Base-by-base conservation (phyloP, 129 eudicot genomes). In the Rutidosis leptorrhynchoides region DNA sequence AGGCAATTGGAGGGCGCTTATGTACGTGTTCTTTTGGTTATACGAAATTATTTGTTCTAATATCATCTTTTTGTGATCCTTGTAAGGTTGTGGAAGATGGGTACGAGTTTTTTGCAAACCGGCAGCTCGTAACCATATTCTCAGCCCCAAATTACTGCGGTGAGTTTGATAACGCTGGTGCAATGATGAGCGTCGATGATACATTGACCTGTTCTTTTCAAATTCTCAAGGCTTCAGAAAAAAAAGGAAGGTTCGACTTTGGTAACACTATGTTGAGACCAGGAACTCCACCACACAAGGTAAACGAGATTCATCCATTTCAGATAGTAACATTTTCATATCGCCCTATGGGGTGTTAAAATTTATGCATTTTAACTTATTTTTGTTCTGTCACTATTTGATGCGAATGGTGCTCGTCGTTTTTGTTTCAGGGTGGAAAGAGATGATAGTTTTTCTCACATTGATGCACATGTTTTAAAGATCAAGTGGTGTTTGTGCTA, bases 141-240 rank as follows among this genome's bases (percentile, higher is more conserved):
- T 83, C 88, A 19, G 88, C 88, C 20, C 88, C 88, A 54, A 83
- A 83, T 73, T 83, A 83, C 78, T 83, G 88, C 24, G 88, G 88
- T 30, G 88, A 83, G 78, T 83, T 83, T 73, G 88, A 83, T 54
- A 83, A 83, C 69, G 84, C 84, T 42, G 89, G 89, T 55, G 89
- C 89, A 2, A 80, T 84, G 89, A 84, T 84, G 89, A 84, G 89
- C 19, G 89, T 84, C 61, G 89, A 84, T 68, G 89, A 84, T 72
- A 53, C 81, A 1, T 59, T 84, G 64, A 84, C 90, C 1, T 84
- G 90, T 35, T 84, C 90, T 0, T 84, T 84, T 60, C 90, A 84
- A 68, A 84, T 84, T 55, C 81, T 84, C 21, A 81, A 81, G 65
- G 85, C 90, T 10, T 71, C 81, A 0, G 90, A 84, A 57, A 84